Evolutionary conservation across 345 rosid genomes (phyloP), one percentile per base, ranked within the genome.

Genomic region (Citrus glauca): DNA sequence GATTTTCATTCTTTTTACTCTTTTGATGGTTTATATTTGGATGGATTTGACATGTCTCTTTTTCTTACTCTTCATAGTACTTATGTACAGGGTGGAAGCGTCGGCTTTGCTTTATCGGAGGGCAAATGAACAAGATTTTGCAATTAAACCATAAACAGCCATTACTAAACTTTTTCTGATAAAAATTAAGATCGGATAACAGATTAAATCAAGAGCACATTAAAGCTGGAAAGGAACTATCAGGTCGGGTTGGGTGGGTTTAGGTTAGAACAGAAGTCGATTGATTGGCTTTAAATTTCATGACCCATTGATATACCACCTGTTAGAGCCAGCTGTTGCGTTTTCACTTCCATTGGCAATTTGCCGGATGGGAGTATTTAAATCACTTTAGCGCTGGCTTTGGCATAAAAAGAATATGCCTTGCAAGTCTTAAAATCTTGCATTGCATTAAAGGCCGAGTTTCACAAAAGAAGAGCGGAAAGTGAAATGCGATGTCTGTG

Each of bases 31-130:
- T 68, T 59, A 28, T 37, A 5, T 33, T 55, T 19, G 30, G 53
- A 59, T 74, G 40, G 71, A 57, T 9, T 73, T 71, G 38, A 7
- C 61, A 55, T 45, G 64, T 9, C 64, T 17, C 37, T 50, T 45
- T 20, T 19, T 66, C 33, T 59, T 14, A 25, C 79, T 66, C 11
- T 60, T 75, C 10, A 20, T 76, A 35, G 20, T 66, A 20, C 14
- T 45, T 19, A 77, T 67, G 68, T 75, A 83, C 90, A 96, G 99
- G 99, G 99, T 96, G 85, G 99, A 96, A 89, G 99, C 99, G 61
- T 94, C 99, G 40, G 94, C 99, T 71, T 84, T 94, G 87, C 97
- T 96, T 74, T 96, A 96, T 73, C 88, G 94, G 87, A 92, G 98
- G 85, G 99, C 98, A 72, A 96, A 88, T 59, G 99, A 96, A 82